Base-by-base conservation (phyloP, 2,329 filamentous ascomycete species). In the Apiospora saccharicola region DNA sequence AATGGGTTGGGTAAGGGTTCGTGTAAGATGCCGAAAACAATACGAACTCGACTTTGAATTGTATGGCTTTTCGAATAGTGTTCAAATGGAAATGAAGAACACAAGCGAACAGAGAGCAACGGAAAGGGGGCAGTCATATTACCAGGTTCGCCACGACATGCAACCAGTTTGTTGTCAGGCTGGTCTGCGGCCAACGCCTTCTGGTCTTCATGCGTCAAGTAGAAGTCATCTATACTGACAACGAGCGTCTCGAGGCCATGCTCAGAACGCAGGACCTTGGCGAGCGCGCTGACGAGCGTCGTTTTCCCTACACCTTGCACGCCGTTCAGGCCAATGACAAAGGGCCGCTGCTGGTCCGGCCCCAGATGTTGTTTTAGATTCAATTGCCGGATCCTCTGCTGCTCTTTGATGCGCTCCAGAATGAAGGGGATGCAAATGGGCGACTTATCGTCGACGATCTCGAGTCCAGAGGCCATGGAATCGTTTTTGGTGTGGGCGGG, bases 221-320 rank as follows among this genome's bases (percentile, higher is more conserved):
- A 98, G 77, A 98, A 91, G 83, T 98, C 95, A 81, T 98, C 95
- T 75, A 98, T 92, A 81, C 93, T 95, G 81, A 94, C 89, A 70
- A 94, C 92, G 68, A 93, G 85, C 3, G 92, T 92, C 72, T 87
- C 84, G 34, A 93, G 86, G 26, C 87, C 87, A 78, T 91, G 86
- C 43, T 83, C 77, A 16, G 19, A 13, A 19, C 85, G 85, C 49
- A 96, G 88, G 19, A 88, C 89, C 26, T 86, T 80, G 75, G 90
- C 88, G 61, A 97, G 88, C 5, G 89, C 86, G 49, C 87, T 87
- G 49, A 95, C 95, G 78, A 98, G 88, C 16, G 95, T 97, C 4
- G 95, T 97, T 85, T 98, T 98, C 76, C 96, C 96, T 49, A 94
- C 92, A 73, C 96, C 96, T 83, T 98, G 96, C 41, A 98, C 90